phyloP scores from a whole-genome alignment of 2,329 filamentous ascomycete species.

The Aspergillus sp. region DNA sequence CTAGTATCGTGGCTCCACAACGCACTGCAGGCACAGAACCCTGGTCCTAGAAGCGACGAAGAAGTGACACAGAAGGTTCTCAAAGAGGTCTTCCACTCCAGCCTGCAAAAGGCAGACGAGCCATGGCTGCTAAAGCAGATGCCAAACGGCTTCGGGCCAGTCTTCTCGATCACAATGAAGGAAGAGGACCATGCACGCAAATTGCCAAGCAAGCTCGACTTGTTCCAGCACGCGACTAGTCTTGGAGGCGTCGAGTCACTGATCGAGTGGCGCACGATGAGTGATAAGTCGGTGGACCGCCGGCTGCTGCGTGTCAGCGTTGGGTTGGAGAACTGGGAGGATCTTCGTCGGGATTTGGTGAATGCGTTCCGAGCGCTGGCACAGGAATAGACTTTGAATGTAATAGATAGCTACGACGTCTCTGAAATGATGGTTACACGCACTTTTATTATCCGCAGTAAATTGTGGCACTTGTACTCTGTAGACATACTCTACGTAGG shows the following conservation, averaged over 20 bases:
- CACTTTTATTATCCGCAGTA: background rate
- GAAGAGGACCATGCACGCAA: constrained; percentile 60
- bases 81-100: constrained; percentile 69
- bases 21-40: constrained; percentile 43
- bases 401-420: background rate
- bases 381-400: background rate
- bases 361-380: constrained; percentile 62
- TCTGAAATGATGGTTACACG: too few species aligned
- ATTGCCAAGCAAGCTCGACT: constrained; percentile 72
- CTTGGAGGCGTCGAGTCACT: constrained; percentile 91
- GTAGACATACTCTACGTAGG: too few species aligned
- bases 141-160: constrained; percentile 85
- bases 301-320: constrained; percentile 77
- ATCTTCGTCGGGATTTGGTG: constrained; percentile 73
- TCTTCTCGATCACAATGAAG: constrained; percentile 74
- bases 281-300: constrained; percentile 70
- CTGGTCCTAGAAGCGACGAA: constrained; percentile 42
- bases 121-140: constrained; percentile 83
- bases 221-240: constrained; percentile 95
- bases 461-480: background rate
- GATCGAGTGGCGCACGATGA: constrained; percentile 95
- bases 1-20: constrained; percentile 71
- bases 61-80: constrained; percentile 56
- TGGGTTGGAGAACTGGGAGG: constrained; percentile 83
- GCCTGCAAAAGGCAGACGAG: constrained; percentile 67